Evolutionary conservation across 176 grass and related monocot genomes (phyloP).

Genomic region (Coix lacrymajobi): DNA sequence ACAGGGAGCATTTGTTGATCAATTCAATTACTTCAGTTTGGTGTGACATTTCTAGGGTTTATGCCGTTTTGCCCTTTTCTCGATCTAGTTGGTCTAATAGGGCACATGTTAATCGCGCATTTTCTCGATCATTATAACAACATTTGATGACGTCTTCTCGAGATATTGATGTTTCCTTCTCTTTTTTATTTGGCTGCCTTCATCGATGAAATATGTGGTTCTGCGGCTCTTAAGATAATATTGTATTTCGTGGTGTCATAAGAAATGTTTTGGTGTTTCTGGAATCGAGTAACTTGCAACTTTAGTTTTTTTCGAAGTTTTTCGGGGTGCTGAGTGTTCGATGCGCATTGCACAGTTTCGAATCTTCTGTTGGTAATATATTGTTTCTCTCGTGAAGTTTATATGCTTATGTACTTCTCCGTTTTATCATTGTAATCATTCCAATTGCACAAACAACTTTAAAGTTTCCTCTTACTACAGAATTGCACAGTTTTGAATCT

Average conservation of each 20-base stretch:
- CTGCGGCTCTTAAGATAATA: background rate
- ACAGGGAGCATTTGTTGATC: background rate
- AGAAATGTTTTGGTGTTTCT: background rate
- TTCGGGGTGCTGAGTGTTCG: background rate
- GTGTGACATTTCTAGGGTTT: background rate
- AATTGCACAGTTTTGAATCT: background rate
- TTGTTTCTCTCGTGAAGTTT: background rate
- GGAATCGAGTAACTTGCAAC: background rate
- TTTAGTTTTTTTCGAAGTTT: background rate
- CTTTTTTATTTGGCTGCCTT: background rate
- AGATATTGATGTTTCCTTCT: background rate
- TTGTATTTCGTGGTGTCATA: background rate
- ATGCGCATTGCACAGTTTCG: background rate
- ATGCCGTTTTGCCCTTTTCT: background rate
- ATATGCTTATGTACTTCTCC: background rate
- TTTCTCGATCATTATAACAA: background rate
- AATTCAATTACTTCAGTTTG: background rate
- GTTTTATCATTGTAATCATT: background rate
- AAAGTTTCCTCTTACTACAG: constrained; percentile 1
- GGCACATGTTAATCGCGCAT: background rate
- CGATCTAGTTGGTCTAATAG: background rate
- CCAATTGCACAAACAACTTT: background rate
- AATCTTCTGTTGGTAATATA: background rate
- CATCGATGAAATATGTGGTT: background rate
- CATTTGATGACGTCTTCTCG: background rate